phyloP scores from a whole-genome alignment of 1,284 basidiomycete genomes.

The Porogramme epimiltina region DNA sequence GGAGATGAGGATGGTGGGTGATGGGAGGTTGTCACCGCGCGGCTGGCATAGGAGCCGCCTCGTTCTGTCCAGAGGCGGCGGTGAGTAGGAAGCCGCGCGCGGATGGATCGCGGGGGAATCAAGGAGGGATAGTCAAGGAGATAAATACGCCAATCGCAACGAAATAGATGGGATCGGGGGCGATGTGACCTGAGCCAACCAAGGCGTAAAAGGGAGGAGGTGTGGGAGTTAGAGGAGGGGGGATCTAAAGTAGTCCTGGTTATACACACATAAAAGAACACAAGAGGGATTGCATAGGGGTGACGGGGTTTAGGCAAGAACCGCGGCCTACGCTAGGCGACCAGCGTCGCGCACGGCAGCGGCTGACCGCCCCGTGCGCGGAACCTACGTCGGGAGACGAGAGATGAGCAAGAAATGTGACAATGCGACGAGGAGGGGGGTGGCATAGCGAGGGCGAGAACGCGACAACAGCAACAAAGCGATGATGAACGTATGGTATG shows the following conservation, averaged over 20 bases:
- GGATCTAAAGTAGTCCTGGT: constrained; percentile 16
- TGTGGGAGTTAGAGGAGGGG: constrained; percentile 8
- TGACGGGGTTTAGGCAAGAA: constrained; percentile 5
- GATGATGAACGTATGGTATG: too few relatives aligned
- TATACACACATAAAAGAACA: constrained; percentile 8
- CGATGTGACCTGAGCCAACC: neutral
- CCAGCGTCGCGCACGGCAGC: neutral
- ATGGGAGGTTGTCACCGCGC: neutral
- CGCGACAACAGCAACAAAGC: constrained; percentile 13
- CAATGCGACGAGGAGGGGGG: constrained; percentile 4
- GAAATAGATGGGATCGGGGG: constrained; percentile 1
- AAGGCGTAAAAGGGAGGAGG: constrained; percentile 1
- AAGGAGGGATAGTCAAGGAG: constrained; percentile 20
- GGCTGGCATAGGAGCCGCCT: neutral
- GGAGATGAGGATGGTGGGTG: neutral
- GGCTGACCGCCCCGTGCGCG: constrained; percentile 3
- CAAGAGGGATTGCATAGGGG: constrained; percentile 12
- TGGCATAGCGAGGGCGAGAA: constrained; percentile 11
- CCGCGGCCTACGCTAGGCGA: constrained; percentile 14
- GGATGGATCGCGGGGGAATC: too few relatives aligned
- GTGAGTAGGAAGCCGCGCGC: too few relatives aligned
- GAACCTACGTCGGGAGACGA: constrained; percentile 3
- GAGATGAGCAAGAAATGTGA: constrained; percentile 4
- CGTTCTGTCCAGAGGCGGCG: too few relatives aligned
- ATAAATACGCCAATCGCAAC: constrained; percentile 20